Percentiles rank a stretch among this genome's conserved stretches.
Conservation (phyloP, 441 rosid genomes). For the Croton setiger region DNA sequence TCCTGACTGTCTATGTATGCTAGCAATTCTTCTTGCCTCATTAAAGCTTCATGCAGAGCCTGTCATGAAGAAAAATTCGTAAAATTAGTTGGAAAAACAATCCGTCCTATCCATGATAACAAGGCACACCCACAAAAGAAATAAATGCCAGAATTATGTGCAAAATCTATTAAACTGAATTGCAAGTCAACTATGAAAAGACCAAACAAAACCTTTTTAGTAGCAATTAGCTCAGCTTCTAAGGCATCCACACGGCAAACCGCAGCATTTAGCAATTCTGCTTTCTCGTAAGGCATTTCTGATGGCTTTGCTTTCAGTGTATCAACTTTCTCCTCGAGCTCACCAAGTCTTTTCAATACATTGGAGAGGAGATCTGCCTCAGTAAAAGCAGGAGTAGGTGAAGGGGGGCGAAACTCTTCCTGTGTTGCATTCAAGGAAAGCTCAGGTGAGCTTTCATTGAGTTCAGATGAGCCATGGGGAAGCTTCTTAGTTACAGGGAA, state of each 20-base stretch:
- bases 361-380: conserved; percentile 58
- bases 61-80: conserved; percentile 21
- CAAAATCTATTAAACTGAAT: too few species aligned
- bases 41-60: conserved; percentile 86
- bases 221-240: conserved; percentile 95
- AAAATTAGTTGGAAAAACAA: not conserved
- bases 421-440: conserved; percentile 30
- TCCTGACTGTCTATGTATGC: conserved; percentile 86
- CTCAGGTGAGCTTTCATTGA: conserved; percentile 34
- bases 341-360: conserved; percentile 75
- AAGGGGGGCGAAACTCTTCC: conserved; percentile 59
- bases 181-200: too few species aligned
- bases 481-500: conserved; percentile 44
- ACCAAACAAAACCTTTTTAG: conserved; percentile 62
- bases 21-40: conserved; percentile 93
- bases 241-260: conserved; percentile 96
- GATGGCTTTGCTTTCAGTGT: conserved; percentile 80
- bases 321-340: conserved; percentile 84
- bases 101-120: not conserved
- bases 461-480: conserved; percentile 35
- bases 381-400: conserved; percentile 49
- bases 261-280: conserved; percentile 86
- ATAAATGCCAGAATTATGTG: not conserved
- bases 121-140: too few species aligned
- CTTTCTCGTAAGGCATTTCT: conserved; percentile 96